Evolutionary conservation across 768 basidiomycete species (phyloP).

Genomic region (Rhizopogon roseolus): DNA sequence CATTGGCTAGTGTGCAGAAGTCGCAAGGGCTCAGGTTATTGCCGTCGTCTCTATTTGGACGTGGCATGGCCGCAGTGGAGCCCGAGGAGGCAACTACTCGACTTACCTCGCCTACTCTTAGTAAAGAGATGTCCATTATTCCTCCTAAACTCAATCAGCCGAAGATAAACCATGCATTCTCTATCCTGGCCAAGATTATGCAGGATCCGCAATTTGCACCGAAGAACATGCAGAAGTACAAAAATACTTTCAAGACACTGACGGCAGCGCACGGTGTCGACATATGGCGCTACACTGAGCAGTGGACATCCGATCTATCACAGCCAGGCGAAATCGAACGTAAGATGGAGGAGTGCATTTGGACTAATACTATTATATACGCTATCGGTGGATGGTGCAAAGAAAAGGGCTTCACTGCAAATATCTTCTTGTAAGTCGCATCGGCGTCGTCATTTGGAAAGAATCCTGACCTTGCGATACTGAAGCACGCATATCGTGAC

Average conservation of each 20-base stretch:
- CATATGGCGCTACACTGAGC: conserved; percentile 20
- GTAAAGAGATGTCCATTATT: neutral
- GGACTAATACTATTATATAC: conserved; percentile 52
- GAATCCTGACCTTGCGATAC: neutral
- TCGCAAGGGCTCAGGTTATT: conserved; percentile 32
- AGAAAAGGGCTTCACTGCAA: conserved; percentile 35
- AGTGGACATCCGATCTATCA: conserved; percentile 38
- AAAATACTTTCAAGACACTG: conserved; percentile 10
- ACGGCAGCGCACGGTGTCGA: neutral
- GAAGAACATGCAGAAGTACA: conserved; percentile 12
- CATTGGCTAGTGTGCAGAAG: conserved; percentile 19
- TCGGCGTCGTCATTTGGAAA: neutral
- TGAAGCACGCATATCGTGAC: conserved; percentile 25
- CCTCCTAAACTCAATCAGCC: neutral
- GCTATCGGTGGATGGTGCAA: conserved; percentile 53
- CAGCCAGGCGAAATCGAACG: conserved; percentile 35
- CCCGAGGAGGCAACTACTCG: neutral
- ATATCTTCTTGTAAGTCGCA: conserved; percentile 47
- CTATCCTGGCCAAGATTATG: conserved; percentile 48
- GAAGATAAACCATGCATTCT: conserved; percentile 32
- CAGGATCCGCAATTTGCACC: conserved; percentile 35
- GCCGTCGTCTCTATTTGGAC: conserved; percentile 7
- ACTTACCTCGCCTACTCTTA: conserved; percentile 9
- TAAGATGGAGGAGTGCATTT: conserved; percentile 62
- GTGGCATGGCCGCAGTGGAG: neutral